Base-by-base conservation (phyloP, 768 basidiomycete genomes). In the Coprinopsis cinerea region DNA sequence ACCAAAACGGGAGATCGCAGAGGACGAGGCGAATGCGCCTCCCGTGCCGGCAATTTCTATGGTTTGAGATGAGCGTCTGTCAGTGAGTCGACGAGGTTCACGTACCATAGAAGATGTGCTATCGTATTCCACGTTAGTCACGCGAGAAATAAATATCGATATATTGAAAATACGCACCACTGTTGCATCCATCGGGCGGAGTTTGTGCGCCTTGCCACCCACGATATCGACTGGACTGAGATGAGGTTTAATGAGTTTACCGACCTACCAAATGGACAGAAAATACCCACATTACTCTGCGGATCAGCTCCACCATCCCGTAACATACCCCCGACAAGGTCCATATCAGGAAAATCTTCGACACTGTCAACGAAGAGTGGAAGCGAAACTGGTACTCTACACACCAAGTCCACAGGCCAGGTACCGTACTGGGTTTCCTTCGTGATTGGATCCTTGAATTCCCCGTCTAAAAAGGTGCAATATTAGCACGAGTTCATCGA, bases 261-360 rank as follows among this genome's bases (percentile, higher is more conserved):
- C n/a, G n/a, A n/a, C n/a, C n/a, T n/a, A n/a, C n/a, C n/a, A n/a
- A n/a, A n/a, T n/a, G n/a, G n/a, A n/a, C n/a, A n/a, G n/a, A n/a
- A n/a, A n/a, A n/a, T n/a, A n/a, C n/a, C n/a, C n/a, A 64, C 65
- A 66, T 67, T 23, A 67, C 65, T 47, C 66, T 63, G 26, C 66
- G 64, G 43, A 67, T 67, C 14, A 67, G 57, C 35, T 66, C 65
- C n/a, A 66, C 66, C 64, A 67, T 67, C 41, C 66, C 66, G 43
- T 66, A 64, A 2, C 62, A 56, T 22, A 67, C 56, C 40, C 66
- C 66, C 17, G 57, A 48, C 2, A 66, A 43, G n/a, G 66, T 67
- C 66, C 66, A 67, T 14, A 65, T 52, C 34, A 67, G 55, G 54
- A 65, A 65, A 17, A 67, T 62, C 64, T 67, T 22, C 11, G 20